Percentiles rank a stretch among this genome's conserved stretches.
Conservation (phyloP, 805 yeast species). For the Candida patagonica region DNA sequence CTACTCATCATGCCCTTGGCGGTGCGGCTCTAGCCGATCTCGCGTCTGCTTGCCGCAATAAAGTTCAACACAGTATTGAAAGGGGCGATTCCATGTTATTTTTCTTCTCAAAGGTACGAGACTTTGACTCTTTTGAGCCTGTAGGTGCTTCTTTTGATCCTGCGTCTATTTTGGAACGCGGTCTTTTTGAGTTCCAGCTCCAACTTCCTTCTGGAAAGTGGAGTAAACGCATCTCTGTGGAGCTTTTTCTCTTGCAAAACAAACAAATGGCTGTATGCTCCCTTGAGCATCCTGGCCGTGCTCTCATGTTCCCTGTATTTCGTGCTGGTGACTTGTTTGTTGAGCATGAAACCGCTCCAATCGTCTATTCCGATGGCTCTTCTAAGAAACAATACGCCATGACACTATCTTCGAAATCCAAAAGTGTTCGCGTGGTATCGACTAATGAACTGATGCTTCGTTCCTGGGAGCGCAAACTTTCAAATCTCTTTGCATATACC, state of each 20-base stretch:
- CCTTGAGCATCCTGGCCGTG: conserved; percentile 17
- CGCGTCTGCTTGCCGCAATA: conserved; percentile 7
- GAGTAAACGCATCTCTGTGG: conserved; percentile 9
- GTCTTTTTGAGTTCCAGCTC: conserved; percentile 12
- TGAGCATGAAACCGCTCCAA: background rate
- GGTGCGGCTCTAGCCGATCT: conserved; percentile 3
- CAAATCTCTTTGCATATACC: background rate
- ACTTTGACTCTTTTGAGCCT: conserved; percentile 14
- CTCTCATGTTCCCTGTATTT: conserved; percentile 17
- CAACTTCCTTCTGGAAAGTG: conserved; percentile 8
- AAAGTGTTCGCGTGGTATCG: background rate
- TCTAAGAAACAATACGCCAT: background rate
- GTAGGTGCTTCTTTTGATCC: conserved; percentile 14
- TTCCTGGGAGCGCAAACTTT: conserved; percentile 1
- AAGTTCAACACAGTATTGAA: conserved; percentile 10
- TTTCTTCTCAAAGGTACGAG: conserved; percentile 11
- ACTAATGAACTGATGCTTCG: background rate
- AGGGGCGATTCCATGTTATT: conserved; percentile 9
- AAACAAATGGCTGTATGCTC: conserved; percentile 14
- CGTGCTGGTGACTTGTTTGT: conserved; percentile 9
- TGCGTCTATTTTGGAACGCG: conserved; percentile 8
- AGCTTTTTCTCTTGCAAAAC: conserved; percentile 10
- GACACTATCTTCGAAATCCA: background rate
- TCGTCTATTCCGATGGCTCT: background rate
- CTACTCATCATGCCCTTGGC: conserved; percentile 2